Evolutionary conservation across 176 grass and related monocot genomes (phyloP).

Genomic region (Elaeis guineensis): DNA sequence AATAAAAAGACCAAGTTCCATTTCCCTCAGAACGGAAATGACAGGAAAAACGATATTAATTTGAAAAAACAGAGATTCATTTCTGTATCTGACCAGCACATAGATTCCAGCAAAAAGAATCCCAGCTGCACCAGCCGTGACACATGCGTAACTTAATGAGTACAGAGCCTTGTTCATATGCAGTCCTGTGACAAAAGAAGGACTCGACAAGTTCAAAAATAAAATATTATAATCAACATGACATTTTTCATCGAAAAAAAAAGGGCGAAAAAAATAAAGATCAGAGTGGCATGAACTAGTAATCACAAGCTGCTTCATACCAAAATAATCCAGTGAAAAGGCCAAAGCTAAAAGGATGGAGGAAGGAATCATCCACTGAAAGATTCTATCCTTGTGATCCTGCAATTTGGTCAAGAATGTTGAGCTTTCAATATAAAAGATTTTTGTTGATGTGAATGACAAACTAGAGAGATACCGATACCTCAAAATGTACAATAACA

Average conservation of each 20-base stretch:
- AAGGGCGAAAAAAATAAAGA: background rate
- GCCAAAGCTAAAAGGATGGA: constrained; percentile 41
- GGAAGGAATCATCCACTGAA: constrained; percentile 47
- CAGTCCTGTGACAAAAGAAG: constrained; percentile 33
- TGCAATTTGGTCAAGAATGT: constrained; percentile 18
- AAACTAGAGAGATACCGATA: constrained; percentile 14
- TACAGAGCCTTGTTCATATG: constrained; percentile 76
- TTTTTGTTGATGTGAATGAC: background rate
- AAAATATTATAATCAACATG: background rate
- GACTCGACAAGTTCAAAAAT: background rate
- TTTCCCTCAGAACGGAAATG: background rate
- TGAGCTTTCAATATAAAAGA: background rate
- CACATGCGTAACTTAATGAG: constrained; percentile 58
- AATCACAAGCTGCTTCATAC: constrained; percentile 18
- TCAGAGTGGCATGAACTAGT: too few relatives aligned
- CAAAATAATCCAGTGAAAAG: constrained; percentile 44
- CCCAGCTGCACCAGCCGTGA: constrained; percentile 52
- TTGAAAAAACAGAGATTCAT: background rate
- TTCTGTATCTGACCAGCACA: constrained; percentile 42
- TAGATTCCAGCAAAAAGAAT: constrained; percentile 57
- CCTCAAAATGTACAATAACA: constrained; percentile 76
- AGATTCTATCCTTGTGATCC: constrained; percentile 44
- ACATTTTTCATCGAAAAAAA: background rate
- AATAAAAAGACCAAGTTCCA: background rate
- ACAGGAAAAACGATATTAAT: background rate